These are phyloP conservation scores for Trichoderma semiorbis DNA, from an alignment of 2,329 filamentous ascomycete species.

Conservation along the genomic window DNA sequence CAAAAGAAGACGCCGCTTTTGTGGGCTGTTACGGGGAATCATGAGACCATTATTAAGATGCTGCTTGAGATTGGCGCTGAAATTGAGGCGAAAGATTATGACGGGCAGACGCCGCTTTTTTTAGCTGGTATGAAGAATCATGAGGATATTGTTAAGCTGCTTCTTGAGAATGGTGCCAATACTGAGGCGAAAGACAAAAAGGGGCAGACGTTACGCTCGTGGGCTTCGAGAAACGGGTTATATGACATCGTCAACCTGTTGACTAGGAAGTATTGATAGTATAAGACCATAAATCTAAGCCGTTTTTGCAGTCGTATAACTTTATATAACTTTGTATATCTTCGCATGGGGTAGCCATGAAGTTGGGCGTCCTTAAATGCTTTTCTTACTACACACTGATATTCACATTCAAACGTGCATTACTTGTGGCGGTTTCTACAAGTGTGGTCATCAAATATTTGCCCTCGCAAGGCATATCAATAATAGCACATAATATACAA, in stretches of 20 bases:
- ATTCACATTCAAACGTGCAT: neutral
- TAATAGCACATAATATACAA: constrained; percentile 36
- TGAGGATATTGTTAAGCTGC: neutral
- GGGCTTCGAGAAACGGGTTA: fast-evolving
- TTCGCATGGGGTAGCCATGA: neutral
- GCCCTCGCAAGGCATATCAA: constrained; percentile 21
- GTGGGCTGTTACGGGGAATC: fast-evolving
- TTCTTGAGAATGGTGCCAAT: neutral
- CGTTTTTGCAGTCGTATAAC: neutral
- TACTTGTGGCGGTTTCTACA: neutral
- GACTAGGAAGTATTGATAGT: neutral
- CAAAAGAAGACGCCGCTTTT: neutral
- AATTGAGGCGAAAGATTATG: neutral
- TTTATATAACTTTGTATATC: too few relatives aligned
- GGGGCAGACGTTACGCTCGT: neutral
- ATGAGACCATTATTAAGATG: neutral
- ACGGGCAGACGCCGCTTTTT: neutral
- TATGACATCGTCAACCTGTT: fast-evolving
- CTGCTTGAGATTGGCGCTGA: neutral
- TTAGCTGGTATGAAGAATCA: fast-evolving
- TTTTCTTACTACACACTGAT: neutral
- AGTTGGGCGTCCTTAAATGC: neutral
- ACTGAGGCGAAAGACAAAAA: neutral
- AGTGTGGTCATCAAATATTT: neutral
- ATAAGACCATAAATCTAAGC: neutral